Percentiles rank a stretch among this genome's conserved stretches.
Conservation (phyloP, 140 eudicot genomes). For the Senecio squalidus region DNA sequence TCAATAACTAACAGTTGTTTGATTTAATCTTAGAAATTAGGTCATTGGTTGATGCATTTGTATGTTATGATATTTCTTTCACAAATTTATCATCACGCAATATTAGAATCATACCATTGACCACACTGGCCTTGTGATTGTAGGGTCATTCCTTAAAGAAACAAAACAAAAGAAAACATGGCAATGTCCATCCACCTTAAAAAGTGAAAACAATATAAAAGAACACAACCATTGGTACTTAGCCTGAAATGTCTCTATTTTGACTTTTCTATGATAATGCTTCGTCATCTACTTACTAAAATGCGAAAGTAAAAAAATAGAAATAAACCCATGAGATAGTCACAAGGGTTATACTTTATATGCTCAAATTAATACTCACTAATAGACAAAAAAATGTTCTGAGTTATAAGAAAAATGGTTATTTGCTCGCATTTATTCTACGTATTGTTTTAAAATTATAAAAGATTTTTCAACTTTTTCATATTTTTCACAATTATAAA, state of each 20-base stretch:
- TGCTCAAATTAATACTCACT: too few relatives aligned
- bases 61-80: too few relatives aligned
- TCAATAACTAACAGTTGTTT: too few relatives aligned
- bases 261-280: background rate
- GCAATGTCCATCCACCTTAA: background rate
- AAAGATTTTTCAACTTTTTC: too few relatives aligned
- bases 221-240: background rate
- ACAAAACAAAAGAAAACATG: background rate
- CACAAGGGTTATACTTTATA: too few relatives aligned
- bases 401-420: too few relatives aligned
- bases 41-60: too few relatives aligned
- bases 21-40: too few relatives aligned
- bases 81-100: background rate
- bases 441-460: too few relatives aligned
- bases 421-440: too few relatives aligned
- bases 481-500: too few relatives aligned
- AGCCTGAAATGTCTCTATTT: background rate
- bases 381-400: too few relatives aligned
- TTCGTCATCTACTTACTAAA: background rate
- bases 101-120: background rate
- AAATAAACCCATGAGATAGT: background rate
- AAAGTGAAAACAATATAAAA: background rate
- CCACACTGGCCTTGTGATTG: background rate
- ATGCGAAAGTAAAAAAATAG: background rate
- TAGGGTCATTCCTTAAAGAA: background rate